Evolutionary conservation across 768 basidiomycete genomes (phyloP), one percentile per base, ranked within the genome.

Genomic region (Lenzites betulinus): DNA sequence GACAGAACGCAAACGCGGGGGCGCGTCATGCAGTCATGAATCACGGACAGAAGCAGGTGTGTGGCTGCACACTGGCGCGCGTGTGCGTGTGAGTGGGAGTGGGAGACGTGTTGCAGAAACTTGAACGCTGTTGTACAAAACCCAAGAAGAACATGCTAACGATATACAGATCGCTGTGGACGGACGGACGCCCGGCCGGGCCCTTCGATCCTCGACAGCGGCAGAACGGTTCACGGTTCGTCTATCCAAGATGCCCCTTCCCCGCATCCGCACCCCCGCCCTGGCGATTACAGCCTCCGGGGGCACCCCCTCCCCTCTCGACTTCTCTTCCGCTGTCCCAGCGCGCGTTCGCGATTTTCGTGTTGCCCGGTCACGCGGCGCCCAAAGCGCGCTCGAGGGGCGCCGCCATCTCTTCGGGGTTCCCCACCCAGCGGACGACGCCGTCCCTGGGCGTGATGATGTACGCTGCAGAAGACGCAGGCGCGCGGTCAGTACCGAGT

Each of bases 401-500:
- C 22, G 20, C 55, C 7, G 61, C 63, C 64, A 71, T 69, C 43
- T 71, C 69, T 56, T 71, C 70, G 7, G 67, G 67, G 60, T 71
- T 71, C 9, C 70, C 70, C 35, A 71, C 51, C 70, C 70, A 71
- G 6, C 61, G 67, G 41, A 71, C 62, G 36, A 66, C 54, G 44
- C 63, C 59, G 66, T 71, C 70, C 57, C 63, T 64, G 23, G 66
- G 64, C 12, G 70, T 66, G 55, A 71, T 71, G 53, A 71, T 66
- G 54, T 70, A 71, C 43, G 64, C 70, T 71, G 39, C 26, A 13
- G 41, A 25, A 30, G n/a, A 25, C 26, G 12, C 41, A 30, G 53
- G 38, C 15, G 30, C 30, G 11, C 4, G 30, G 6, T 11, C 6
- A 18, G 52, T 48, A 13, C 18, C 42, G 39, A 28, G 51, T 64